phyloP scores from a whole-genome alignment of 163 green algal species.

The Scenedesmus sp. region DNA sequence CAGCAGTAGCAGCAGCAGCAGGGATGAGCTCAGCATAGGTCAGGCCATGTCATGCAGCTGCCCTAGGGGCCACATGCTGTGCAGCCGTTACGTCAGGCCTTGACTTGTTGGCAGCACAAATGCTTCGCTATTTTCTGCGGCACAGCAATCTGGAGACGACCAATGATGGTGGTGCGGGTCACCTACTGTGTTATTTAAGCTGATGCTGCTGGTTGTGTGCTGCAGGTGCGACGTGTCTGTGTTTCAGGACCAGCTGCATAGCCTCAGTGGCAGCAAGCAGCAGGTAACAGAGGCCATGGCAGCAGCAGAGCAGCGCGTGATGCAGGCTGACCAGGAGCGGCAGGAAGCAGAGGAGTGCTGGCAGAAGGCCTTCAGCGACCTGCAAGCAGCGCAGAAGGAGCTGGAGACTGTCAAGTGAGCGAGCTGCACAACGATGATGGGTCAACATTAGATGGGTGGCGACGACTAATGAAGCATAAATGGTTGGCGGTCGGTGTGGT shows the following conservation, averaged over 20 bases:
- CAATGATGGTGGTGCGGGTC: background rate
- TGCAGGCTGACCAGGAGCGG: background rate
- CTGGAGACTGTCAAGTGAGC: constrained; percentile 36
- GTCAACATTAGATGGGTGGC: no score
- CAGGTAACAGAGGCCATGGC: background rate
- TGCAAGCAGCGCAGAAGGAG: constrained; percentile 34
- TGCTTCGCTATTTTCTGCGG: no score
- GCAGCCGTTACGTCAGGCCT: no score
- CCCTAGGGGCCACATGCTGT: no score
- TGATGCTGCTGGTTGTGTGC: background rate
- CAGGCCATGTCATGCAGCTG: background rate
- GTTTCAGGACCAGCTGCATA: constrained; percentile 2
- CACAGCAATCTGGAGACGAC: background rate
- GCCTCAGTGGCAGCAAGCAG: background rate
- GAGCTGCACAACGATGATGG: no score
- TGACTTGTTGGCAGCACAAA: no score
- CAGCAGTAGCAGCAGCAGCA: background rate
- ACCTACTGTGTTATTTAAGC: background rate
- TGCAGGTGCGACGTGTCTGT: constrained; percentile 5
- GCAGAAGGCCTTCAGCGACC: constrained; percentile 23
- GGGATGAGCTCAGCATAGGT: background rate
- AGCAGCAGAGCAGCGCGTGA: constrained; percentile 33
- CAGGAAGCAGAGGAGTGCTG: constrained; percentile 13
- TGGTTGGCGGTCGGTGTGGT: no score
- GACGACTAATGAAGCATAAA: no score